Base-by-base conservation (phyloP, 495 filamentous ascomycete genomes). In the Xylaria sp. region DNA sequence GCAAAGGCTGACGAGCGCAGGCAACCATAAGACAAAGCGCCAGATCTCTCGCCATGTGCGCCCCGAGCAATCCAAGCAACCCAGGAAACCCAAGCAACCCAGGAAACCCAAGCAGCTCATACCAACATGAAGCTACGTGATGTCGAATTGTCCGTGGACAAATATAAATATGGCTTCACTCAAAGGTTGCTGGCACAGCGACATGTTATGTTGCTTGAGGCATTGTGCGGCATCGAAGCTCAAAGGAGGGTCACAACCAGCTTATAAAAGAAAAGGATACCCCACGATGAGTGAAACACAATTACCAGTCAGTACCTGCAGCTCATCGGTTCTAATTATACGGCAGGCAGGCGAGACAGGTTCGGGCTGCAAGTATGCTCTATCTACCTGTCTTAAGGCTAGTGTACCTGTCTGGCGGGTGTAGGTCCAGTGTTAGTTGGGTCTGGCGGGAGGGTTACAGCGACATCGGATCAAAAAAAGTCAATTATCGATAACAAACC, bases 401-500 rank as follows among this genome's bases (percentile, higher is more conserved):
- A 41, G 35, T 8, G 35, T 3, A 37, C 40, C 40, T 41, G 1
- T 6, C 12, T 41, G 48, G 48, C 4, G 48, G 48, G 48, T 24
- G 21, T n/a, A 21, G 3, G 19, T 37, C 4, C 35, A 4, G 35
- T 55, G 17, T 3, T 12, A n/a, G n/a, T n/a, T n/a, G n/a, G n/a
- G n/a, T n/a, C n/a, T n/a, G n/a, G 46, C 43, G 35, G 43, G 61
- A 57, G 52, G 41, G 48, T 63, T 44, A 37, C 63, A 61, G 70
- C 70, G 70, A 72, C 43, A 72, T 72, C 70, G 70, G 70, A 67
- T 12, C 33, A 58, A 44, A 72, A 67, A 52, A 71, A 40, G 26
- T 66, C 37, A 48, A 71, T 66, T 72, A 72, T 72, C 70, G 70
- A 72, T 72, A 72, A 72, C 63, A 50, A 61, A 58, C 63, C 53